Base-by-base conservation (phyloP, 2,329 filamentous ascomycete species). In the Diplocarpon mali region DNA sequence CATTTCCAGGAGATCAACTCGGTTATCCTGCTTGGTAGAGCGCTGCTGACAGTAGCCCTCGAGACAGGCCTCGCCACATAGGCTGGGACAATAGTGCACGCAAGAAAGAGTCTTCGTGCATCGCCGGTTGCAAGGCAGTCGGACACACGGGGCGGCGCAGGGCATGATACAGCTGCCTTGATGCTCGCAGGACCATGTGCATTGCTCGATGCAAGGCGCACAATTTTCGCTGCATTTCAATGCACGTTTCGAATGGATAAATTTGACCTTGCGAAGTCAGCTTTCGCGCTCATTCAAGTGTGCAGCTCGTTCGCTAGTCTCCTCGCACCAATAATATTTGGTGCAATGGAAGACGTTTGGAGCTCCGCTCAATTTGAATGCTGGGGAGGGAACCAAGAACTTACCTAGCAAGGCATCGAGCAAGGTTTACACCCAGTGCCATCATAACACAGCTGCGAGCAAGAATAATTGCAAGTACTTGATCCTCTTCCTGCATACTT, bases 101-200 rank as follows among this genome's bases (percentile, higher is more conserved):
- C 40, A 43, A 17, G n/a, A 17, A 9, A 43, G 7, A 20, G 24
- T 16, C 17, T 29, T 17, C n/a, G 32, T 15, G 15, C 40, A 43
- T 29, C 40, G 67, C 50, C 68, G 59, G 0, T 71, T 73, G 57
- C 81, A 87, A 0, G 82, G 83, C 0, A 84, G 56, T 62, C 76
- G 72, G 51, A 83, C 67, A 56, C 81, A 87, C 0, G 82, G 80
- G 0, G 73, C 80, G 0, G 78, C 77, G 49, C 82, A 85, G 2
- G 64, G 64, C 60, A 65, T 63, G 6, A 57, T 55, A 48, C 69
- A 72, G 34, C 5, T 16, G 9, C 53, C 63, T 30, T 62, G 56
- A 53, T 84, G 80, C 7, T 67, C 66, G 49, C 78, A 83, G 3
- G 54, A 54, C 28, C 73, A 80, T 0, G 66, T 60, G 51, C 79